phyloP scores from a whole-genome alignment of 495 filamentous ascomycete genomes.

The Collariella sp. region DNA sequence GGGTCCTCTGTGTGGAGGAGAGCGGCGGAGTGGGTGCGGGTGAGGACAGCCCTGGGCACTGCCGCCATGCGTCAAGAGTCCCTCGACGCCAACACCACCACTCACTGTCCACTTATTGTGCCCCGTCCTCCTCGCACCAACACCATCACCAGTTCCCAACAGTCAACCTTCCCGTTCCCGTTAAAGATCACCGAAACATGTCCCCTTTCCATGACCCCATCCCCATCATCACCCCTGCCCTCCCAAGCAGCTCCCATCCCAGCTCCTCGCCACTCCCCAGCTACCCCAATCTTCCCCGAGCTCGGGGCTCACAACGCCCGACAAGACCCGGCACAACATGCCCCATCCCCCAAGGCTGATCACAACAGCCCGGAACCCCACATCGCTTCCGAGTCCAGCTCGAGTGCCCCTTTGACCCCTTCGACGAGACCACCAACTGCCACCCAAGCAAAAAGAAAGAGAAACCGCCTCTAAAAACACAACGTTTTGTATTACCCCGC shows the following conservation, averaged over 20 bases:
- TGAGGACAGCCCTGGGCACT: not conserved
- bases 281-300: not conserved
- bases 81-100: slow-evolving; percentile 4
- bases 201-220: not conserved
- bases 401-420: not conserved
- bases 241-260: not conserved
- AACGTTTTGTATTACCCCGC: slow-evolving; percentile 12
- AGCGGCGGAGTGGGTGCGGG: not conserved
- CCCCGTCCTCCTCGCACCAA: not conserved
- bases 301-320: not conserved
- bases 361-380: slow-evolving; percentile 18
- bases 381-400: slow-evolving; percentile 19
- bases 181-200: not conserved
- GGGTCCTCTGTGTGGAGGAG: not conserved
- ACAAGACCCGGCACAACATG: not conserved
- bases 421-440: not conserved
- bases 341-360: slow-evolving; percentile 4
- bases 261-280: not conserved
- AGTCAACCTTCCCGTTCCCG: not conserved
- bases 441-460: not conserved
- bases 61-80: slow-evolving; percentile 11
- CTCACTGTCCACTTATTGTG: too few species aligned
- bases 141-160: not conserved
- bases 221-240: not conserved
- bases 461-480: slow-evolving; percentile 3